Conservation (phyloP, 345 rosid species). For the Nephelium lappaceum region DNA sequence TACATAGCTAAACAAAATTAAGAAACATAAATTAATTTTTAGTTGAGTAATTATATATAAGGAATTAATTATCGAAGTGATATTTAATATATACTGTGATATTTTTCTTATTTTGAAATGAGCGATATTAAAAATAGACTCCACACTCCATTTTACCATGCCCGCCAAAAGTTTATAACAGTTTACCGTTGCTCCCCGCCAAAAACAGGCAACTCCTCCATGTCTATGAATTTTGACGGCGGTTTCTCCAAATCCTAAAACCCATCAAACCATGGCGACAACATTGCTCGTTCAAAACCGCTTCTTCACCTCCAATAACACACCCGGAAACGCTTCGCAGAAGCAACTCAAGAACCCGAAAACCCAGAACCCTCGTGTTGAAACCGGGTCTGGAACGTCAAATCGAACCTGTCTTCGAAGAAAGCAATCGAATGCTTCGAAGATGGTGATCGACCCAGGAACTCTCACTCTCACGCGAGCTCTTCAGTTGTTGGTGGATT, state of each 20-base stretch:
- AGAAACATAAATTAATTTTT: no score
- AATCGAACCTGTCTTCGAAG: constrained; percentile 18
- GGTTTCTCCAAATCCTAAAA: constrained; percentile 6
- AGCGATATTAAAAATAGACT: no score
- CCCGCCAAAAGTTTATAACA: neutral
- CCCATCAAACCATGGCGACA: constrained; percentile 34
- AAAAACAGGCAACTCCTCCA: constrained; percentile 22
- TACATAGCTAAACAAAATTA: no score
- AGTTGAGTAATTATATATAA: no score
- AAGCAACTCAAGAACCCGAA: constrained; percentile 30
- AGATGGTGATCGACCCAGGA: constrained; percentile 15
- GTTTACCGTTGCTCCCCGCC: constrained; percentile 28
- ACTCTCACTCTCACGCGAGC: constrained; percentile 33
- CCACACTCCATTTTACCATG: no score
- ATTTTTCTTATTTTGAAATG: no score
- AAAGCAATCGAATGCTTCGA: neutral
- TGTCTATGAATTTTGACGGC: constrained; percentile 9
- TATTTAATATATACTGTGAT: no score
- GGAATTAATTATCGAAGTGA: no score
- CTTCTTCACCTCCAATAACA: constrained; percentile 25
- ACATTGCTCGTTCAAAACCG: constrained; percentile 18
- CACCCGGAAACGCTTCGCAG: constrained; percentile 26
- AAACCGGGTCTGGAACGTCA: constrained; percentile 23
- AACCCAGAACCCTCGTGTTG: constrained; percentile 7
- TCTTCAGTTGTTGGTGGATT: constrained; percentile 29